Evolutionary conservation across 176 grass and related monocot genomes (phyloP), one percentile per base, ranked within the genome.

Genomic region (Otatea glauca): DNA sequence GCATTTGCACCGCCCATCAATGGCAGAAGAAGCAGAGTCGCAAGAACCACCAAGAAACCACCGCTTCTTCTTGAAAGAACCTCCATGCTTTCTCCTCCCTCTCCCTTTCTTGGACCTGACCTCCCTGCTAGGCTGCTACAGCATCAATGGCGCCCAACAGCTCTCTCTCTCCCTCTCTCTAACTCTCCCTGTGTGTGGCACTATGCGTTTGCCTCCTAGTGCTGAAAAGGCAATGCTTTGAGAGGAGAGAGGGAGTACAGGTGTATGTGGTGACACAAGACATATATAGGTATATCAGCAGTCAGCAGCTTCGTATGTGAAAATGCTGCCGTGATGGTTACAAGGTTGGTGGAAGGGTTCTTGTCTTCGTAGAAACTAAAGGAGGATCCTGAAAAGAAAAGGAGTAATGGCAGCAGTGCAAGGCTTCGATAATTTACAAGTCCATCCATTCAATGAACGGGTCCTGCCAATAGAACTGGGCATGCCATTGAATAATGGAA

Each of bases 281-380:
- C 3, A 68, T 85, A 85, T 85, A 77, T 85, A 70, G 54, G 34
- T 34, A 34, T 20, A 58, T 29, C 38, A 15, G 1, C 7, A 24
- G 11, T 60, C 18, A 34, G 17, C 29, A 23, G 43, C 56, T 64
- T 24, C 43, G 42, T 62, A 20, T 29, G 67, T 3, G 74, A 41
- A 66, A 35, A 16, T 59, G 48, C 14, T 16, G 3, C 7, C 12
- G 73, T 54, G 86, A 88, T 88, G 24, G 54, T 85, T 89, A 76
- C 88, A 54, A 89, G 35, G 83, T 61, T 68, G 81, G 20, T 43
- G 77, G 87, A 74, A 24, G 53, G 49, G 54, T 53, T 13, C 32
- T 14, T 68, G 9, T 70, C 34, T 50, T 8, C 14, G 21, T 25
- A 37, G 43, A 17, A 65, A 75, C 81, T 49, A 13, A n/a, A 37